Percentiles rank a stretch among this genome's conserved stretches.
Conservation (phyloP, 2,329 filamentous ascomycete genomes). For the Eutypa lata region DNA sequence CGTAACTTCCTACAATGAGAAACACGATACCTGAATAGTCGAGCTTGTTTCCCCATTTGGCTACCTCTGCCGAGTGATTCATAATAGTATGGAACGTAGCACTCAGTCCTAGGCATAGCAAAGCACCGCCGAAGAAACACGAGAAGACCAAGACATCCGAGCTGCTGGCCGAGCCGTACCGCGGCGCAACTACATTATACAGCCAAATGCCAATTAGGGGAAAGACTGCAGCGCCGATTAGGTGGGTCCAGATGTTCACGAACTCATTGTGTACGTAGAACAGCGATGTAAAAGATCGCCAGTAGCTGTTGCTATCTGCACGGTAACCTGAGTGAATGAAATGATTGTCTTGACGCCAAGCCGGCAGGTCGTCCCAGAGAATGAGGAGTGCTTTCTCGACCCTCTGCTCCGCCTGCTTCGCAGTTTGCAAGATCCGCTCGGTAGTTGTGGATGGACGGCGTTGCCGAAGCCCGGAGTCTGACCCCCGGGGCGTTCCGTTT, state of each 20-base stretch:
- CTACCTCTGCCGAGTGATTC: conserved; percentile 78
- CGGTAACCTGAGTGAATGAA: conserved; percentile 56
- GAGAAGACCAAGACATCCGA: conserved; percentile 70
- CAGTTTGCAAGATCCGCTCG: conserved; percentile 20
- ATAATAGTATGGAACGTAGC: conserved; percentile 80
- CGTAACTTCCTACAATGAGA: conserved; percentile 86
- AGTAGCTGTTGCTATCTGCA: conserved; percentile 45
- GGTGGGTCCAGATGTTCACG: conserved; percentile 63
- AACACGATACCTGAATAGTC: conserved; percentile 94
- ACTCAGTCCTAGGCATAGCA: conserved; percentile 73
- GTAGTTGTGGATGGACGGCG: conserved; percentile 28
- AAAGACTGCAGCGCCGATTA: conserved; percentile 63
- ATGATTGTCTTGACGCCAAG: conserved; percentile 59
- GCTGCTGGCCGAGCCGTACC: conserved; percentile 60
- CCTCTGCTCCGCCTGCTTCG: conserved; percentile 35
- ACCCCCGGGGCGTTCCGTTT: background rate
- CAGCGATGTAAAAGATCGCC: conserved; percentile 43
- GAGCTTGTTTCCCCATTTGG: conserved; percentile 83
- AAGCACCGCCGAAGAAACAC: conserved; percentile 76
- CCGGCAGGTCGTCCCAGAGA: conserved; percentile 56
- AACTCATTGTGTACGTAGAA: conserved; percentile 58
- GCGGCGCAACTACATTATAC: conserved; percentile 56
- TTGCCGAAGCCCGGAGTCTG: conserved; percentile 23
- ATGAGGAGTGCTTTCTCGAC: conserved; percentile 41
- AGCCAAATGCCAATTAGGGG: conserved; percentile 49